Percentiles rank a stretch among this genome's conserved stretches.
phyloP scores from a whole-genome alignment of 345 rosid genomes.

The Cardiospermum halicacabum region DNA sequence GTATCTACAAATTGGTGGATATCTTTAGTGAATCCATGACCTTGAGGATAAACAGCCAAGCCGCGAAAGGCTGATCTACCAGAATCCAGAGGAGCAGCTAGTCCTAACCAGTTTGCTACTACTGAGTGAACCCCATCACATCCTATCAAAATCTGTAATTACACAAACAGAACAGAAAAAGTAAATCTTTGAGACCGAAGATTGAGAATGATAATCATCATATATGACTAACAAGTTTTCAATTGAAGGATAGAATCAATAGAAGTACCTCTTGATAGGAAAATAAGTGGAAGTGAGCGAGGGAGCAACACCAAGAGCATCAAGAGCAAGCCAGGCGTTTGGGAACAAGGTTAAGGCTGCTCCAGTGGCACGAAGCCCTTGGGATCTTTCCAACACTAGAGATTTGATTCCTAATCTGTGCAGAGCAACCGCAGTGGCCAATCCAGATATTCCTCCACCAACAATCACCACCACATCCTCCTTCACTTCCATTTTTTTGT shows the following conservation, averaged over 20 bases:
- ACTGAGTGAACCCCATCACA: slow-evolving; percentile 37
- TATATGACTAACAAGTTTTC: too few species aligned
- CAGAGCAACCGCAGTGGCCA: slow-evolving; percentile 34
- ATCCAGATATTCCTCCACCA: slow-evolving; percentile 39
- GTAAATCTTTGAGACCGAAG: too few species aligned
- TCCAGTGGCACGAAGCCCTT: slow-evolving; percentile 25
- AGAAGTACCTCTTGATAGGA: background rate
- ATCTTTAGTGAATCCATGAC: slow-evolving; percentile 23
- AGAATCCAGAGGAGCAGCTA: slow-evolving; percentile 18
- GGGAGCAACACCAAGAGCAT: slow-evolving; percentile 35
- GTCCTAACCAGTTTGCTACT: slow-evolving; percentile 35
- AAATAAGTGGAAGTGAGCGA: slow-evolving; percentile 20
- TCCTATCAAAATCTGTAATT: slow-evolving; percentile 32
- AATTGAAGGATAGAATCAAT: too few species aligned
- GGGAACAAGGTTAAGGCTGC: slow-evolving; percentile 27
- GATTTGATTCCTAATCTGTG: slow-evolving; percentile 27
- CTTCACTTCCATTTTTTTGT: slow-evolving; percentile 4
- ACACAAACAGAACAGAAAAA: background rate
- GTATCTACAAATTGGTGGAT: slow-evolving; percentile 22
- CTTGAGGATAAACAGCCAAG: slow-evolving; percentile 26
- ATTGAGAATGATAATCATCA: background rate
- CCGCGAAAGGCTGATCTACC: slow-evolving; percentile 33
- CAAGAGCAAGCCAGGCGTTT: slow-evolving; percentile 39
- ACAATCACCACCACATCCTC: slow-evolving; percentile 30
- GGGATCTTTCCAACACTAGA: slow-evolving; percentile 29